Evolutionary conservation across 176 grass and related monocot species (phyloP), one percentile per base, ranked within the genome.

Genomic region (Olyra latifolia): DNA sequence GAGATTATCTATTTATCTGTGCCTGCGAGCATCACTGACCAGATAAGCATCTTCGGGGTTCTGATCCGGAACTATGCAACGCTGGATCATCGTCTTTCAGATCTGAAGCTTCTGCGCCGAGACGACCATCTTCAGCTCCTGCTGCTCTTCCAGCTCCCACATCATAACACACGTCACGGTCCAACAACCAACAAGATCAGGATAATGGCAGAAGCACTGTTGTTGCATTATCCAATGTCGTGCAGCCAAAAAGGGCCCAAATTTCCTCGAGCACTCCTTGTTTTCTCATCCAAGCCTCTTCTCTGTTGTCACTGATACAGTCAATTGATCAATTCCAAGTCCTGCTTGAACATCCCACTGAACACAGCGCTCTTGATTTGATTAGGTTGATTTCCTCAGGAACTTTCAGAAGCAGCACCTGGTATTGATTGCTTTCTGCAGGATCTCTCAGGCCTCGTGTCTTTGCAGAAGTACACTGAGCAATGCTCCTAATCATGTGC

Each of bases 41-140:
- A 80, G 52, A n/a, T 30, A 80, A 46, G 38, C 64, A 57, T 69
- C 74, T 12, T 65, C 27, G 9, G 49, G 23, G 6, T 42, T 44
- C n/a, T 58, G 39, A 32, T 68, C 22, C 25, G 15, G 13, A 46
- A 43, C 42, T 29, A 58, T 46, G 40, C 52, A 28, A 38, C 24
- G 30, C 29, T 58, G 29, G 39, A 64, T 80, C 20, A 41, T 17
- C 38, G 2, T 30, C 25, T 74, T 72, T 65, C 66, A 78, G 73
- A 71, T 62, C 67, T 60, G 68, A 82, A 71, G 42, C 27, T 49
- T 59, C 25, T 20, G 22, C 17, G 16, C 29, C 44, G 29, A 76
- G 76, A 43, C 56, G 16, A 55, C 23, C 55, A 44, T 47, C 35
- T 66, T 86, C 25, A 86, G 49, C 53, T 62, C 61, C 42, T 44